These are phyloP conservation scores for Claviceps sp. DNA, from an alignment of 2,329 filamentous ascomycete genomes.

Conservation along the genomic window DNA sequence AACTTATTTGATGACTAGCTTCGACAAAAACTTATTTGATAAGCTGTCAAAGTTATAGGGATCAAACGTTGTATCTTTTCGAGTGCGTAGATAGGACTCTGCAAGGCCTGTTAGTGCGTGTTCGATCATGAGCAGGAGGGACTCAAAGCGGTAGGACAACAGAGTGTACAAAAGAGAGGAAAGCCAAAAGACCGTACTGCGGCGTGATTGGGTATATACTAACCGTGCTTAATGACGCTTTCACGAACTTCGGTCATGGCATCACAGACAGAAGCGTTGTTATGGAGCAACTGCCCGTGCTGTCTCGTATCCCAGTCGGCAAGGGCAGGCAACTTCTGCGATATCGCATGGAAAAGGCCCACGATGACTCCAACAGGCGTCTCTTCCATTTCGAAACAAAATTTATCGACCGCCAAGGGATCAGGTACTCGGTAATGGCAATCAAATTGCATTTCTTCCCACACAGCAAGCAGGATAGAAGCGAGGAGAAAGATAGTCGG, in stretches of 20 bases:
- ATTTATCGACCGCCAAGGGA: slow-evolving; percentile 73
- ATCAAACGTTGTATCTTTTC: slow-evolving; percentile 72
- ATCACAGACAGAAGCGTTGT: slow-evolving; percentile 83
- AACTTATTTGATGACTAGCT: slow-evolving; percentile 97
- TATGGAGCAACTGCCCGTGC: slow-evolving; percentile 81
- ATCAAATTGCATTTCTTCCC: slow-evolving; percentile 99
- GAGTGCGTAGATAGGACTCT: slow-evolving; percentile 79
- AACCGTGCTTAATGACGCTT: slow-evolving; percentile 89
- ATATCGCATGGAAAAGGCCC: slow-evolving; percentile 93
- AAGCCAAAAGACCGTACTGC: neutral
- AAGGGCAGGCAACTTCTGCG: slow-evolving; percentile 85
- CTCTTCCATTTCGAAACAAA: slow-evolving; percentile 93
- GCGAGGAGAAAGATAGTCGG: slow-evolving; percentile 97
- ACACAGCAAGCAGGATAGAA: slow-evolving; percentile 81
- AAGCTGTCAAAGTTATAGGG: slow-evolving; percentile 86
- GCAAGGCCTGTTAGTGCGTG: slow-evolving; percentile 14
- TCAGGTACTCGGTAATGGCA: slow-evolving; percentile 91
- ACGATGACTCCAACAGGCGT: slow-evolving; percentile 93
- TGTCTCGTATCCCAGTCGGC: slow-evolving; percentile 88
- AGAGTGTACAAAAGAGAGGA: neutral
- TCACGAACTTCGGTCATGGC: slow-evolving; percentile 91
- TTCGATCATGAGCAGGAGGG: neutral
- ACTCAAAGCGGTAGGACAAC: neutral
- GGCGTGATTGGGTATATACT: slow-evolving; percentile 22
- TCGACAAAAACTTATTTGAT: slow-evolving; percentile 94